phyloP scores from a whole-genome alignment of 495 filamentous ascomycete species.

The Hypoxylon fragiforme region DNA sequence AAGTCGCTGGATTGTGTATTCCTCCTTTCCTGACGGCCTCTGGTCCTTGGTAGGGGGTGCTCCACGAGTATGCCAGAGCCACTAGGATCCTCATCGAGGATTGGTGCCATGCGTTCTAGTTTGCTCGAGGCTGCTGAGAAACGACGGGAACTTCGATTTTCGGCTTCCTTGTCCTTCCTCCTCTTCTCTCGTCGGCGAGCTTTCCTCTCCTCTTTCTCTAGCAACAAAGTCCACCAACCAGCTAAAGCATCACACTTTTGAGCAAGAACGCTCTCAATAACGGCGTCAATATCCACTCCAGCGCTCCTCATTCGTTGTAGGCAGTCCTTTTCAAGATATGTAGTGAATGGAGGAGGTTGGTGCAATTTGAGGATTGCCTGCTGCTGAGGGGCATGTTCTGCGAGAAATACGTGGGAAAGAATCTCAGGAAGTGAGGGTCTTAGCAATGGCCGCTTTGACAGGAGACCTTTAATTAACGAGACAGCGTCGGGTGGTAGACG shows the following conservation, averaged over 20 bases:
- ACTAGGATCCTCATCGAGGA: constrained; percentile 61
- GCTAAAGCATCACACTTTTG: constrained; percentile 86
- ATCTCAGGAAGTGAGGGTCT: constrained; percentile 87
- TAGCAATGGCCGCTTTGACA: constrained; percentile 86
- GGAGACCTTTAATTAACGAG: constrained; percentile 69
- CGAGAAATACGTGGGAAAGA: constrained; percentile 82
- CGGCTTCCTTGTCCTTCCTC: constrained; percentile 79
- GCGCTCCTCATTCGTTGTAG: constrained; percentile 93
- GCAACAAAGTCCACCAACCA: constrained; percentile 94
- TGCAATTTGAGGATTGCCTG: constrained; percentile 86
- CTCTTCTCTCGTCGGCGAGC: constrained; percentile 80
- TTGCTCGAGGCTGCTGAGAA: constrained; percentile 85
- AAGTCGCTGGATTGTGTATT: constrained; percentile 59
- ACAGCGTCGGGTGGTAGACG: constrained; percentile 76
- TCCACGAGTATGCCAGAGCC: constrained; percentile 40
- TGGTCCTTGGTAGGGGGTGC: constrained; percentile 60
- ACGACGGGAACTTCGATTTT: constrained; percentile 77
- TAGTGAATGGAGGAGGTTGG: constrained; percentile 83
- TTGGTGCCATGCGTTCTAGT: constrained; percentile 74
- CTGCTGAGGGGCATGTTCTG: constrained; percentile 85
- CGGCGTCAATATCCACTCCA: constrained; percentile 89
- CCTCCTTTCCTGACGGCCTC: constrained; percentile 55
- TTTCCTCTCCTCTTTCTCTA: constrained; percentile 96
- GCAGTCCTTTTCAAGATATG: constrained; percentile 85
- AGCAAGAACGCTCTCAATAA: constrained; percentile 90